Conservation (phyloP, 169 alveolate species). For the Prorocentrum cordatum region DNA sequence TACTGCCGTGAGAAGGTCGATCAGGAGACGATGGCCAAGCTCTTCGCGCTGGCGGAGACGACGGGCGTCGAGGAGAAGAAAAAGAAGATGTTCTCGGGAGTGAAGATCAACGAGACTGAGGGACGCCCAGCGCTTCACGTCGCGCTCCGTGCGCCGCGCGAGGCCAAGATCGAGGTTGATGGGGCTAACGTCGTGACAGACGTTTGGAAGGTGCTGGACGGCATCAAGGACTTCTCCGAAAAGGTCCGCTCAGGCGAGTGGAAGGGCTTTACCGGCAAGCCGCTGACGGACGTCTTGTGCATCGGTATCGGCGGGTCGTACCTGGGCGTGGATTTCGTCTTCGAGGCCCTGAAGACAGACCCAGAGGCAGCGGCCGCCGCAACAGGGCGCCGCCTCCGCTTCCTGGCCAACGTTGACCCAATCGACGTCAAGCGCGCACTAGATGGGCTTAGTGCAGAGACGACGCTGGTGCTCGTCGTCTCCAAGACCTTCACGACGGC, state of each 20-base stretch:
- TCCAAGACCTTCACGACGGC: constrained; percentile 99
- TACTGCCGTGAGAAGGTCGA: constrained; percentile 54
- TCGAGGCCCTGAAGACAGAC: constrained; percentile 64
- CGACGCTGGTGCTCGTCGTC: constrained; percentile 88
- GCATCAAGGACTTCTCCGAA: constrained; percentile 47
- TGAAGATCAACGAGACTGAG: constrained; percentile 30
- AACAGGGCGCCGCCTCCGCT: constrained; percentile 71
- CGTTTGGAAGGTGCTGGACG: constrained; percentile 60
- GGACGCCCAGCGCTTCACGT: constrained; percentile 9
- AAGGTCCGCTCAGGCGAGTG: constrained; percentile 83
- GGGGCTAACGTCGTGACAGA: constrained; percentile 19
- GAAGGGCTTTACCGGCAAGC: constrained; percentile 88
- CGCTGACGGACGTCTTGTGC: constrained; percentile 84
- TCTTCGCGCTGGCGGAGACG: constrained; percentile 45
- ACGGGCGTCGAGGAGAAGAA: constrained; percentile 36
- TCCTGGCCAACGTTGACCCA: constrained; percentile 98
- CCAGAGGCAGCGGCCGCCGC: constrained; percentile 40
- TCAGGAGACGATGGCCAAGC: constrained; percentile 32
- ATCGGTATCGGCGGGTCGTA: constrained; percentile 99
- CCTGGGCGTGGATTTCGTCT: constrained; percentile 89
- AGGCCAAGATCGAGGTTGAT: background rate
- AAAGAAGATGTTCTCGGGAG: constrained; percentile 8
- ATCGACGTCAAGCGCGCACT: constrained; percentile 85
- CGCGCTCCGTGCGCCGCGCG: constrained; percentile 29
- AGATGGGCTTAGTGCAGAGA: constrained; percentile 88